phyloP scores from a whole-genome alignment of 768 basidiomycete species.

The Tylopilus felleus region DNA sequence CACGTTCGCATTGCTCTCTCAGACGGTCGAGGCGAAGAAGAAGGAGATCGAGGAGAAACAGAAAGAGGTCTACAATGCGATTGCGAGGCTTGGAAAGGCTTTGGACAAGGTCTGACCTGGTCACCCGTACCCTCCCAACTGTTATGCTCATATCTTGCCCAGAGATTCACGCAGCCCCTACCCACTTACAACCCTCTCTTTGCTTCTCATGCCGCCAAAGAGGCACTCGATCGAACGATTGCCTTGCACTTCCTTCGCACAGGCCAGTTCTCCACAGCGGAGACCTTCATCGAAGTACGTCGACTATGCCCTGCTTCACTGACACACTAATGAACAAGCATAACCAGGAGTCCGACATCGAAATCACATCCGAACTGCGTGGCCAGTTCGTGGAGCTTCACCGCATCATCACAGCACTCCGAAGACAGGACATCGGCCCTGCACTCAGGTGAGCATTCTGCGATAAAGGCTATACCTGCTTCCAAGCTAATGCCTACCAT shows the following conservation, averaged over 20 bases:
- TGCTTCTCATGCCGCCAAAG: constrained; percentile 52
- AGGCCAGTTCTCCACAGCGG: constrained; percentile 74
- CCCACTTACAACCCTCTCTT: constrained; percentile 70
- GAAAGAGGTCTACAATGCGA: constrained; percentile 80
- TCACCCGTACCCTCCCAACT: not conserved
- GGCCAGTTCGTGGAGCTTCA: constrained; percentile 68
- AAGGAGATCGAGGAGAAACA: constrained; percentile 84
- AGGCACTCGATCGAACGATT: constrained; percentile 66
- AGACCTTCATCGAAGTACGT: constrained; percentile 69
- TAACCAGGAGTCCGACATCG: constrained; percentile 61
- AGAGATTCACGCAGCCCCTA: constrained; percentile 60
- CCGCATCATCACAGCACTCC: constrained; percentile 64
- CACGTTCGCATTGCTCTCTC: constrained; percentile 47
- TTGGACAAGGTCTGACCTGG: constrained; percentile 75
- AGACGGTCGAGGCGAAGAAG: constrained; percentile 66
- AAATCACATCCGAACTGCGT: constrained; percentile 49
- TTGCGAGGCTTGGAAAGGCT: constrained; percentile 78
- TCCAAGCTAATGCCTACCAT: not conserved
- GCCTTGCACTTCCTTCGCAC: constrained; percentile 77
- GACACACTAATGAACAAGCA: not conserved
- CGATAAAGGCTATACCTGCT: not conserved
- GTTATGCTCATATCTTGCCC: constrained; percentile 6
- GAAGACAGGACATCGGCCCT: constrained; percentile 61
- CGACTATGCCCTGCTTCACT: not conserved
- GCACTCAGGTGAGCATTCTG: constrained; percentile 66